Conservation (phyloP, 2,329 filamentous ascomycete species). For the Macrophomina pseudophaseolina region DNA sequence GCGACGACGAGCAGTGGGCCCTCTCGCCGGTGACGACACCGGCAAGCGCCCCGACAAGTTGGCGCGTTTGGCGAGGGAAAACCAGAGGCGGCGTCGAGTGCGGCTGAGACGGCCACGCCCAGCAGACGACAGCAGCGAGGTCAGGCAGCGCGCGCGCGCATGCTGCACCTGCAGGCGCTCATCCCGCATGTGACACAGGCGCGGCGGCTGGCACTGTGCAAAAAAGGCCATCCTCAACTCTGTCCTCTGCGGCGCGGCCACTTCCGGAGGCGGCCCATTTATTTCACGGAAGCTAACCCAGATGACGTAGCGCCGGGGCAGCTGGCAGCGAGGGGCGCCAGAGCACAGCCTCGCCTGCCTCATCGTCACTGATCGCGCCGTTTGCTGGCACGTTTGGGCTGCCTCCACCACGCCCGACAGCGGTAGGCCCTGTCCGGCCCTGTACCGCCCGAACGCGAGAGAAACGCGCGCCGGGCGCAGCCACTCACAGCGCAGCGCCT, state of each 20-base stretch:
- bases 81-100: not conserved
- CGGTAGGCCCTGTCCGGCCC: constrained; percentile 11
- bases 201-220: not conserved
- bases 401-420: constrained; percentile 12
- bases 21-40: constrained; percentile 11
- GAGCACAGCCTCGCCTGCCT: constrained; percentile 17
- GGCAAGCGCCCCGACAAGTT: not conserved
- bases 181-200: constrained; percentile 15
- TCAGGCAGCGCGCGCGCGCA: not conserved
- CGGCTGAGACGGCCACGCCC: not conserved
- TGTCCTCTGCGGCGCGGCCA: constrained; percentile 3
- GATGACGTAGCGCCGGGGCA: constrained; percentile 22
- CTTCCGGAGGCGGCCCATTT: constrained; percentile 14
- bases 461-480: not conserved
- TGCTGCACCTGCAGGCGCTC: not conserved
- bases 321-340: constrained; percentile 10
- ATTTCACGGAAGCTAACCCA: constrained; percentile 11
- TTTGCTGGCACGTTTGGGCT: constrained; percentile 15
- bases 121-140: not conserved
- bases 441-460: constrained; percentile 11
- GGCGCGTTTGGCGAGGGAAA: constrained; percentile 7
- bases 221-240: not conserved
- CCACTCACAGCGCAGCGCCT: constrained; percentile 11
- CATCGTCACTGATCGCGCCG: constrained; percentile 9
- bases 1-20: constrained; percentile 1